Percentiles rank a stretch among this genome's conserved stretches.
These are phyloP conservation scores for Vanderwaltozyma yarrowii DNA, from an alignment of 805 yeast genomes.

Conservation along the genomic window DNA sequence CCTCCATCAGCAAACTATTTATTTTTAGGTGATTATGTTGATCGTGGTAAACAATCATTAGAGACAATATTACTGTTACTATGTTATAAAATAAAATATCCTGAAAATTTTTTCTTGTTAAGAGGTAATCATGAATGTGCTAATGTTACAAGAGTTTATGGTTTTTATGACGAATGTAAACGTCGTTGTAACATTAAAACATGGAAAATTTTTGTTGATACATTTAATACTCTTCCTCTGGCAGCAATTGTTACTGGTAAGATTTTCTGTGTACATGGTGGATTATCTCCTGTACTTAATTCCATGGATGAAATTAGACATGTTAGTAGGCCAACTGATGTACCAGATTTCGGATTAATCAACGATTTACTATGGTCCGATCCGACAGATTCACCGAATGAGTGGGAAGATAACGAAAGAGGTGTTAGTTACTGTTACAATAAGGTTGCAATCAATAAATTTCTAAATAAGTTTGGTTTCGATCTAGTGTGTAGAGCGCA, in stretches of 20 bases:
- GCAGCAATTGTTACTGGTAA: slow-evolving; percentile 94
- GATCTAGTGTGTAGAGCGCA: slow-evolving; percentile 77
- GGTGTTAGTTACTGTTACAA: slow-evolving; percentile 78
- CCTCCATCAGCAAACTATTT: slow-evolving; percentile 91
- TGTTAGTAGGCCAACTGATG: slow-evolving; percentile 72
- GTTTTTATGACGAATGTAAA: slow-evolving; percentile 96
- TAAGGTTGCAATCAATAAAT: slow-evolving; percentile 59
- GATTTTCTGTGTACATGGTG: slow-evolving; percentile 86
- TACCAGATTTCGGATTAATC: slow-evolving; percentile 68
- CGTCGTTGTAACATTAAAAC: slow-evolving; percentile 84
- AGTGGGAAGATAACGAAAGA: slow-evolving; percentile 76
- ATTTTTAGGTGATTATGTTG: slow-evolving; percentile 94
- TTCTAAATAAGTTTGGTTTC: slow-evolving; percentile 55
- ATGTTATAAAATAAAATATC: slow-evolving; percentile 92
- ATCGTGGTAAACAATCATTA: slow-evolving; percentile 90
- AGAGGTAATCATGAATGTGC: slow-evolving; percentile 98
- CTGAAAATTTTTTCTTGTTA: slow-evolving; percentile 86
- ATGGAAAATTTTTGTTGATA: slow-evolving; percentile 90
- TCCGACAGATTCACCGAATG: slow-evolving; percentile 48
- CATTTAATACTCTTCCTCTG: slow-evolving; percentile 89
- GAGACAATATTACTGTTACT: slow-evolving; percentile 82
- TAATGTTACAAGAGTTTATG: slow-evolving; percentile 90
- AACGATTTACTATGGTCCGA: slow-evolving; percentile 81
- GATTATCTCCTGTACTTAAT: slow-evolving; percentile 61
- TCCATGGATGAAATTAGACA: slow-evolving; percentile 58